Base-by-base conservation (phyloP, 2,329 filamentous ascomycete genomes). In the Periconia macrospinosa region DNA sequence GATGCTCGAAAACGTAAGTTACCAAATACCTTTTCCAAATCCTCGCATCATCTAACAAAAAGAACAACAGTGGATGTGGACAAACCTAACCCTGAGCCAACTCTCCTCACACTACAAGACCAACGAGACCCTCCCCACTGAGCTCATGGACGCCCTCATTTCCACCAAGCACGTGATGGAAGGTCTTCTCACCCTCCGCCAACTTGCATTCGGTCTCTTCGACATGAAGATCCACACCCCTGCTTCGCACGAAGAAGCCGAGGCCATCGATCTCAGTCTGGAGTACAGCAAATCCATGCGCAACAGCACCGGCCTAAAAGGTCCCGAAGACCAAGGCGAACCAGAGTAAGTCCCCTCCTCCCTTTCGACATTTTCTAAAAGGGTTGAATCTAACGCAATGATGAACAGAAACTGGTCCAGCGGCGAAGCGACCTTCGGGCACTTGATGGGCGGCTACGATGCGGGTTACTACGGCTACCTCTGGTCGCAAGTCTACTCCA, bases 401-500 rank as follows among this genome's bases (percentile, higher is more conserved):
- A 3, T 27, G 6, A 27, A 19, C 20, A 44, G 42, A 44, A 44
- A 44, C 19, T 44, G 42, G 42, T 23, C 18, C 42, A 44, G 19
- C 19, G 42, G 42, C 19, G 42, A 44, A 44, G 42, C 42, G 3
- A 44, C 42, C 42, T 45, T 45, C 14, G n/a, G 14, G 3, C 43
- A 45, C 17, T n/a, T 45, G 5, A 45, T 45, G 23, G 23, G 23
- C 20, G 43, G 23, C 43, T 45, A 45, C 23, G 43, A 45, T 11
- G 43, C 43, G 1, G 43, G 43, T 2, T 45, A 45, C 27, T 45
- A 45, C 43, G 43, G 43, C 23, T 45, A 45, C 23, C 27, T 45
- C 10, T 45, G 43, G 43, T 45, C 43, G 23, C 23, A 45, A 18
- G 43, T 45, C n/a, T 45, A 45, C 43, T 45, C 43, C 43, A 45